Conservation (phyloP, 2,329 filamentous ascomycete species). For the Aureobasidium pullulans region DNA sequence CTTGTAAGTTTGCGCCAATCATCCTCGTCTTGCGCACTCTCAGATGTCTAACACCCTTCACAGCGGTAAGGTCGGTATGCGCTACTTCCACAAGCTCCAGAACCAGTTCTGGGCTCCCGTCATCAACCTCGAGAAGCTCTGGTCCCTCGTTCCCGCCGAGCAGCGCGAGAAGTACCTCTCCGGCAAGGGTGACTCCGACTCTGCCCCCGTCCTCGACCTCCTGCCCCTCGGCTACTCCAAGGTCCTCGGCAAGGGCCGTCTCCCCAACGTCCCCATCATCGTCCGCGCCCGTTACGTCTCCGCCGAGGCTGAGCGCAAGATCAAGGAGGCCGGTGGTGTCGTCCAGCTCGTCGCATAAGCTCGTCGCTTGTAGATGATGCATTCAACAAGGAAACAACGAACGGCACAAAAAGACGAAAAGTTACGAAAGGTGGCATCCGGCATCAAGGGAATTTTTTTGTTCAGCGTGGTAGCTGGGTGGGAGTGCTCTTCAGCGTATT, state of each 20-base stretch:
- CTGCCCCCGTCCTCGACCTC: conserved; percentile 95
- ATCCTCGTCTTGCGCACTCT: conserved; percentile 77
- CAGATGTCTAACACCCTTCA: conserved; percentile 30
- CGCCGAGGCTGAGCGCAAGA: conserved; percentile 97
- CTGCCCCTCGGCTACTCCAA: conserved; percentile 96
- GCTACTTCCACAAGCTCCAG: conserved; percentile 85
- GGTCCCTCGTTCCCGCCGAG: conserved; percentile 89
- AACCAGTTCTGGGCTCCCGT: conserved; percentile 59
- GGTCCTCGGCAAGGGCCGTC: conserved; percentile 94
- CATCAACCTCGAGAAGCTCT: conserved; percentile 54
- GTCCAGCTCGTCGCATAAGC: conserved; percentile 86
- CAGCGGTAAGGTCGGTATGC: conserved; percentile 57
- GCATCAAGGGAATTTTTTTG: conserved; percentile 5
- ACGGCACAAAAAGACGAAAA: conserved; percentile 1
- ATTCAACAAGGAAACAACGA: not conserved
- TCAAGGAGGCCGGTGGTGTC: conserved; percentile 94
- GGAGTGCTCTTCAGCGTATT: conserved; percentile 13
- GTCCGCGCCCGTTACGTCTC: conserved; percentile 93
- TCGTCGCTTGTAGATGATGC: not conserved
- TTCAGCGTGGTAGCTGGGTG: conserved; percentile 13
- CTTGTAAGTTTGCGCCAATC: conserved; percentile 46
- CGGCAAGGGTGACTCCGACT: conserved; percentile 79
- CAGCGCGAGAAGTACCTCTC: conserved; percentile 86
- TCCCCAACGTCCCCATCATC: conserved; percentile 87
- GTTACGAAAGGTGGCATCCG: conserved; percentile 12